Base-by-base conservation (phyloP, 805 yeast species). In the Wickerhamomyces strasburgensis region DNA sequence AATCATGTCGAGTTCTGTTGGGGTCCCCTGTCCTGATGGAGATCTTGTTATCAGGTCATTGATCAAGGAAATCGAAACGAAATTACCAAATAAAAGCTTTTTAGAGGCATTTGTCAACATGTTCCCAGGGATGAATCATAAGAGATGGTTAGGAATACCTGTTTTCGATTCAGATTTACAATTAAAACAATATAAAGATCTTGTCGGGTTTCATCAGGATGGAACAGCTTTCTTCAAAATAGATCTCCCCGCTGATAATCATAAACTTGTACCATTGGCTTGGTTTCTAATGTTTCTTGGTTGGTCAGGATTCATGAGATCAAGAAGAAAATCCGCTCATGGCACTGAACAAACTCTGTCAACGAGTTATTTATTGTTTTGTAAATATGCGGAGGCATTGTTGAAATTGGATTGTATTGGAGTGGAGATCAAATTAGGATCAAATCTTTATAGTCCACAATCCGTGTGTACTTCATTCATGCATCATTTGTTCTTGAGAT, bases 251-350 rank as follows among this genome's bases (percentile, higher is more conserved):
- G 37, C 31, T 2, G 39, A 39, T 5, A 16, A 30, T 9, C 7
- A 13, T 5, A 35, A 32, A 28, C 13, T 39, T 4, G 39, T 35
- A 18, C 18, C 23, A 19, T 14, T 39, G 17, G 36, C 43, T 3
- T 32, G 32, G 14, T 31, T 39, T 25, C 31, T 39, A 37, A 27
- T 32, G 9, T 35, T 34, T 24, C 34, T 39, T 7, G 43, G 37
- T 1, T 39, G 43, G 43, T 14, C 33, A 18, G 19, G 34, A 5
- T 39, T 39, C 27, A 35, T 35, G 31, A 18, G 39, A 14, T 27
- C 29, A 9, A 31, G 29, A 3, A 27, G 43, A 16, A 6, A 32
- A 13, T 14, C 31, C 14, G 32, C 35, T 1, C n/a, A n/a, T n/a
- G n/a, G n/a, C n/a, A 38, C 34, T 6, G 35, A 13, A 7, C 31